Evolutionary conservation across 768 basidiomycete genomes (phyloP).

Genomic region (Kwoniella sp.): DNA sequence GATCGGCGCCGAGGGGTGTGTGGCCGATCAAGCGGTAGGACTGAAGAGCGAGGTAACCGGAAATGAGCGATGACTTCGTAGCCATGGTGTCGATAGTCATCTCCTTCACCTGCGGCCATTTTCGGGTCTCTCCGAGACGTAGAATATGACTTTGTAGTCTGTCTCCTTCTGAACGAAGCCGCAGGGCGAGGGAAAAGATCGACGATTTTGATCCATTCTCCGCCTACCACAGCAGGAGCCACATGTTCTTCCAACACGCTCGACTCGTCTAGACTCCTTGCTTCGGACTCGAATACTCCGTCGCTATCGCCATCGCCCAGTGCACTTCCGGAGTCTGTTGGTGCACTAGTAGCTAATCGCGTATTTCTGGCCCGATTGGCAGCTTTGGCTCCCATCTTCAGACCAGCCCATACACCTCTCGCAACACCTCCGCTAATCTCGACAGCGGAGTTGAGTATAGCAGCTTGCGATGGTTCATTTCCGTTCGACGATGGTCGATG

Average conservation of each 20-base stretch:
- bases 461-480: constrained; percentile 9
- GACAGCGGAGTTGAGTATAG: constrained; percentile 37
- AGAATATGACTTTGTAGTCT: background rate
- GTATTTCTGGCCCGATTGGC: constrained; percentile 33
- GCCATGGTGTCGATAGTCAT: background rate
- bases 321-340: constrained; percentile 32
- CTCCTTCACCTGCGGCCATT: background rate
- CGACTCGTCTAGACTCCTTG: constrained; percentile 25
- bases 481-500: background rate
- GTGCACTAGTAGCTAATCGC: constrained; percentile 42
- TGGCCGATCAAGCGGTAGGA: background rate
- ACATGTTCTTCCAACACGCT: constrained; percentile 22
- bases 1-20: constrained; percentile 12
- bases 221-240: constrained; percentile 5
- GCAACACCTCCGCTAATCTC: constrained; percentile 48
- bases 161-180: background rate
- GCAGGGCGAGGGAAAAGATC: constrained; percentile 32
- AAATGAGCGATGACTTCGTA: constrained; percentile 41
- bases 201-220: constrained; percentile 46
- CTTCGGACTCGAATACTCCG: constrained; percentile 13
- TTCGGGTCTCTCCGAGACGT: background rate
- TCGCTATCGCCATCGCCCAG: constrained; percentile 26
- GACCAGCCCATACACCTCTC: constrained; percentile 49
- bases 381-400: constrained; percentile 48
- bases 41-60: constrained; percentile 31